Percentiles rank a stretch among this genome's conserved stretches.
Evolutionary conservation across 306 rosid genomes (phyloP).

Genomic region (Canavalia gladiata): DNA sequence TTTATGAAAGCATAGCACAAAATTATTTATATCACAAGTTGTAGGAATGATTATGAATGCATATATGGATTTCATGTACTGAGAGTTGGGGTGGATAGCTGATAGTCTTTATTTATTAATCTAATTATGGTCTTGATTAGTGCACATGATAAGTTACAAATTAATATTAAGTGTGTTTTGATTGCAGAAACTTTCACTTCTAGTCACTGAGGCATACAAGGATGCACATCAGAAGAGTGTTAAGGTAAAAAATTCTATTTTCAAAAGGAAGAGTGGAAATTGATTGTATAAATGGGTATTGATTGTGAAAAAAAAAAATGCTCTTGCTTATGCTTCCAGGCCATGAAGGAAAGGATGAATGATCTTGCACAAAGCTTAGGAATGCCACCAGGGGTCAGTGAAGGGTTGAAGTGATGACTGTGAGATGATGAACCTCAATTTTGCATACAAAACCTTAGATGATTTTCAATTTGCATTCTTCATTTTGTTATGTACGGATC

Average conservation of each 20-base stretch:
- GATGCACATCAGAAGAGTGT: constrained; percentile 92
- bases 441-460: constrained; percentile 54
- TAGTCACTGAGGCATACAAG: constrained; percentile 85
- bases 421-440: constrained; percentile 59
- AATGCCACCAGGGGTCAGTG: constrained; percentile 60
- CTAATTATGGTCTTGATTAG: too few species aligned
- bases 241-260: constrained; percentile 53
- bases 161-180: constrained; percentile 17
- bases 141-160: background rate
- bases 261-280: constrained; percentile 30
- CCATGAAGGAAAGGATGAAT: constrained; percentile 69
- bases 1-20: background rate
- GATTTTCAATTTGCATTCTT: constrained; percentile 42
- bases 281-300: constrained; percentile 3
- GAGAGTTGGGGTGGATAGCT: too few species aligned
- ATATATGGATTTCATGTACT: background rate
- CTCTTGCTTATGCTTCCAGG: constrained; percentile 51
- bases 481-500: constrained; percentile 30
- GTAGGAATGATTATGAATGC: background rate
- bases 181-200: constrained; percentile 78
- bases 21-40: background rate
- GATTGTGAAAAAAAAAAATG: constrained; percentile 35
- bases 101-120: too few species aligned
- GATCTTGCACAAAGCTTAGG: constrained; percentile 66
- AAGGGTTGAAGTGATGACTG: constrained; percentile 55